These are phyloP conservation scores for Vitis labrusca DNA, from an alignment of 164 flowering plant genomes.

Conservation along the genomic window DNA sequence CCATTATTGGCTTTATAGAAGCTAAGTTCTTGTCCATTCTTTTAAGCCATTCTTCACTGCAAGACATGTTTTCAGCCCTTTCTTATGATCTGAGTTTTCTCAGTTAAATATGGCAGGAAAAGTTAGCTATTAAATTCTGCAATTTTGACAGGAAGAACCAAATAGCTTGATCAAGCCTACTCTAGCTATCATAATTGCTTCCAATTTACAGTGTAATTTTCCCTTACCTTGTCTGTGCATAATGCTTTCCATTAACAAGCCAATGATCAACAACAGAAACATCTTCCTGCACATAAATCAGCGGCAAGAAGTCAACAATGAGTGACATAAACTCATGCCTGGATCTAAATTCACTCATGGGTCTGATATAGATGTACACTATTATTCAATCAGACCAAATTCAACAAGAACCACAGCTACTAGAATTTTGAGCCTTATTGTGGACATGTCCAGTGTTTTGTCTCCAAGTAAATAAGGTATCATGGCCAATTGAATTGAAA, in stretches of 20 bases:
- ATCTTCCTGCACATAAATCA: conserved; percentile 66
- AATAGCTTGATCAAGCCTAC: not conserved
- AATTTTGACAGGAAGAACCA: too few relatives aligned
- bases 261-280: conserved; percentile 80
- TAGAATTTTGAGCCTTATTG: not conserved
- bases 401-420: not conserved
- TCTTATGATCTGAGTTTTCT: too few relatives aligned
- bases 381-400: not conserved
- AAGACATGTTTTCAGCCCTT: conserved; percentile 9
- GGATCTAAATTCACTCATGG: not conserved
- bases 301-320: not conserved
- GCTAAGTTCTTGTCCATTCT: conserved; percentile 72
- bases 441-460: not conserved
- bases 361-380: not conserved
- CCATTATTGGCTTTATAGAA: conserved; percentile 73
- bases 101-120: too few relatives aligned
- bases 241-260: conserved; percentile 93
- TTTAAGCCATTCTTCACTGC: conserved; percentile 89
- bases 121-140: too few relatives aligned
- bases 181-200: not conserved
- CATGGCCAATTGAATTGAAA: not conserved
- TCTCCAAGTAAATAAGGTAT: not conserved
- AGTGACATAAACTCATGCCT: not conserved
- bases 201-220: not conserved
- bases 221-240: conserved; percentile 75